A percentile compares a stretch with the other conserved stretches of the same genome.
Evolutionary conservation across 2,329 filamentous ascomycete genomes (phyloP).

Genomic region (Diaporthe vexans): DNA sequence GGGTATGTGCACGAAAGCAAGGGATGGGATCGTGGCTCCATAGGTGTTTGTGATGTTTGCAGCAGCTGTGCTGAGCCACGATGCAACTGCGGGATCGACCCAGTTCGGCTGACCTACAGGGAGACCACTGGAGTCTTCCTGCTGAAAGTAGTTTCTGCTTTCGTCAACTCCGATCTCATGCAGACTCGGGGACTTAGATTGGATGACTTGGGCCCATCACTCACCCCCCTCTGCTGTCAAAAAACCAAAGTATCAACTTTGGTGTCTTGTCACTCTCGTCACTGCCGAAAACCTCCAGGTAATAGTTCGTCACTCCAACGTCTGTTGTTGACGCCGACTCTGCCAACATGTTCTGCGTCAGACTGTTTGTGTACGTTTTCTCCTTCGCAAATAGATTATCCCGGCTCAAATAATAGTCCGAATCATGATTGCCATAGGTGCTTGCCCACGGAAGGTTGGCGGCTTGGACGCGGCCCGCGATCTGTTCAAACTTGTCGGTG

Average conservation of each 20-base stretch:
- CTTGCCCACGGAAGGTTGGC: constrained; percentile 63
- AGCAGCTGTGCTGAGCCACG: constrained; percentile 59
- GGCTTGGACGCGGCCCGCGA: constrained; percentile 60
- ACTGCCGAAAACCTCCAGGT: constrained; percentile 30
- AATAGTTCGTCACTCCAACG: constrained; percentile 37
- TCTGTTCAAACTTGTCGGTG: constrained; percentile 59
- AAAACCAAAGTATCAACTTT: constrained; percentile 70
- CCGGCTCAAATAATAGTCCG: constrained; percentile 60
- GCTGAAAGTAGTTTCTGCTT: constrained; percentile 4
- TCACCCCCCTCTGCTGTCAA: constrained; percentile 66
- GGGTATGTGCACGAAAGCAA: constrained; percentile 66
- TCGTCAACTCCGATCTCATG: background rate
- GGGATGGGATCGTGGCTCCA: constrained; percentile 56
- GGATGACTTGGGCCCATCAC: background rate
- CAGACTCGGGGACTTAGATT: background rate
- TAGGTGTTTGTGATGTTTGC: constrained; percentile 46
- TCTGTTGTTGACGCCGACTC: constrained; percentile 21
- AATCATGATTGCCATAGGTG: constrained; percentile 68
- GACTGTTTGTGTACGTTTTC: constrained; percentile 38
- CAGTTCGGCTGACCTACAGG: constrained; percentile 53
- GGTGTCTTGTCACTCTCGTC: constrained; percentile 40
- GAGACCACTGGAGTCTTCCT: constrained; percentile 44
- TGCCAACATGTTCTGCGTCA: constrained; percentile 37
- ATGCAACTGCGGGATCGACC: constrained; percentile 59
- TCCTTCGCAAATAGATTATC: constrained; percentile 33